Conservation (phyloP, 2,329 filamentous ascomycete species). For the Beauveria pseudobassiana region DNA sequence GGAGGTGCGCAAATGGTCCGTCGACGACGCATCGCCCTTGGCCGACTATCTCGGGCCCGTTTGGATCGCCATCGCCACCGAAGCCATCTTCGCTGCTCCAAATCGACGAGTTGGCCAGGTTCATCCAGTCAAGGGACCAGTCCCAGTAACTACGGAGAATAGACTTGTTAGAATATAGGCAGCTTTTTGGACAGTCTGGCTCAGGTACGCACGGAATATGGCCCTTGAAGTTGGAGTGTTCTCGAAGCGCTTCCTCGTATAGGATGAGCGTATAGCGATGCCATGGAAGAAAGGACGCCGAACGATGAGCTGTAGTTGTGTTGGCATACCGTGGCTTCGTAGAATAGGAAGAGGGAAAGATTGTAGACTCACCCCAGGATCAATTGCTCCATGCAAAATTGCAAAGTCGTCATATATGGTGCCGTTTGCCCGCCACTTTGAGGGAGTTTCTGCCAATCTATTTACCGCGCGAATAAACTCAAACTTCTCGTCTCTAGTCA, state of each 20-base stretch:
- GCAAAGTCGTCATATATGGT: conserved; percentile 9
- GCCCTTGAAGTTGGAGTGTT: neutral
- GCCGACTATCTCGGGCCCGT: conserved; percentile 8
- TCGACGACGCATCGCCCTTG: conserved; percentile 12
- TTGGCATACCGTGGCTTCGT: neutral
- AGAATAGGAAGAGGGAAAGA: too few species aligned
- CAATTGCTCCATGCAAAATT: conserved; percentile 6
- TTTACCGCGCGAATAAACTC: conserved; percentile 2
- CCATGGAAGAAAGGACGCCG: conserved; percentile 10
- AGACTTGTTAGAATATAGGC: neutral
- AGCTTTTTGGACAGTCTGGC: too few species aligned
- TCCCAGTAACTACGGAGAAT: neutral
- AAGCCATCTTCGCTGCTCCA: conserved; percentile 13
- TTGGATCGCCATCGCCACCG: conserved; percentile 13
- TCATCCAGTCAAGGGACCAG: conserved; percentile 16
- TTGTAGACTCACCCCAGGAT: neutral
- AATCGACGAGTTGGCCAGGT: conserved; percentile 14
- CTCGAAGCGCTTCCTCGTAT: neutral
- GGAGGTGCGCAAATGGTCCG: conserved; percentile 14
- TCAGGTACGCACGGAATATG: neutral
- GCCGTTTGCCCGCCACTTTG: neutral
- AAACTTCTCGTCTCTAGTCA: neutral
- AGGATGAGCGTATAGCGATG: conserved; percentile 4
- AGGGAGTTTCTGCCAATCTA: neutral
- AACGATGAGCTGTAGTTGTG: neutral